Evolutionary conservation across 2,329 filamentous ascomycete genomes (phyloP).

Genomic region (Trichoderma cornu-damae): DNA sequence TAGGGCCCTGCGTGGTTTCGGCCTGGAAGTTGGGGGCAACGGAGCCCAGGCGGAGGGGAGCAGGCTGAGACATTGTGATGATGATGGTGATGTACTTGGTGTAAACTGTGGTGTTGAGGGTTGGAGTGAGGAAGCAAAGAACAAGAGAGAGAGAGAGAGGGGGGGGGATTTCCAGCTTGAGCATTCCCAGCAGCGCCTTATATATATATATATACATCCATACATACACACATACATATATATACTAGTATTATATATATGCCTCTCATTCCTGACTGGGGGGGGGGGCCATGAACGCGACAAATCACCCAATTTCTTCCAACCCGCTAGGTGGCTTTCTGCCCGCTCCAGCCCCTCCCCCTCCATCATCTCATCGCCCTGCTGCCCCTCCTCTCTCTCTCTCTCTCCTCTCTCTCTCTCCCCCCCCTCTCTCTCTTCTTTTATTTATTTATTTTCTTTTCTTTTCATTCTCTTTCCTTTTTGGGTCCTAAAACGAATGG

Average conservation of each 20-base stretch:
- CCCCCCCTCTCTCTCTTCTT: background rate
- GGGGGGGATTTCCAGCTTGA: background rate
- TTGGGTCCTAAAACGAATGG: background rate
- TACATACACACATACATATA: no score
- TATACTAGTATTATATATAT: no score
- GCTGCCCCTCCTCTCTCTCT: conserved; percentile 1
- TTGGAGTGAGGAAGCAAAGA: background rate
- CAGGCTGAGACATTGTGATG: conserved; percentile 31
- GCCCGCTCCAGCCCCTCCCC: conserved; percentile 11
- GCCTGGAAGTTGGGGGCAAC: conserved; percentile 77
- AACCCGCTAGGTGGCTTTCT: background rate
- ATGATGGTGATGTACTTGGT: conserved; percentile 10
- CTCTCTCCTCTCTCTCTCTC: background rate
- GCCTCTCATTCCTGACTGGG: background rate
- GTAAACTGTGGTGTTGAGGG: background rate
- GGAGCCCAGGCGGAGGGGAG: conserved; percentile 56
- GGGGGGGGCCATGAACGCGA: conserved; percentile 17
- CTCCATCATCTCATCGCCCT: conserved; percentile 11
- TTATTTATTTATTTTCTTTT: no score
- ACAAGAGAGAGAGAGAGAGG: background rate
- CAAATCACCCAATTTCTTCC: conserved; percentile 6
- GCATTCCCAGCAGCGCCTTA: background rate
- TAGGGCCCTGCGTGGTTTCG: conserved; percentile 70
- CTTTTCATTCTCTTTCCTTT: no score
- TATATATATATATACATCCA: no score